phyloP scores from a whole-genome alignment of 2,329 filamentous ascomycete genomes.

The Arachnomyces sp. region DNA sequence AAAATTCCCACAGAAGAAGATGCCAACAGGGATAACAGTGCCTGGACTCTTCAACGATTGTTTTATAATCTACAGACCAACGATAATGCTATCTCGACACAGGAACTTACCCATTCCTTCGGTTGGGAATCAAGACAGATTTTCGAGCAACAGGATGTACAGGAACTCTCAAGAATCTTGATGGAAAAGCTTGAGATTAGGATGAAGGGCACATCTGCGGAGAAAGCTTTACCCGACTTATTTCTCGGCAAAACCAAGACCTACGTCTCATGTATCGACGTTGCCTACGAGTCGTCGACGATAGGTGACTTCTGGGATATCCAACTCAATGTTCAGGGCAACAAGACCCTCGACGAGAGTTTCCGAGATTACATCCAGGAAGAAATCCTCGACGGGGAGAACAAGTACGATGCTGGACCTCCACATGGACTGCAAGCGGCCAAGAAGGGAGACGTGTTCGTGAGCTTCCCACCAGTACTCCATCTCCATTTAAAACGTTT shows the following conservation, averaged over 20 bases:
- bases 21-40: conserved; percentile 73
- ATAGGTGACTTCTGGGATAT: conserved; percentile 99
- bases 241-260: conserved; percentile 98
- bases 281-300: conserved; percentile 91
- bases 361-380: conserved; percentile 96
- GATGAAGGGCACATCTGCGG: conserved; percentile 92
- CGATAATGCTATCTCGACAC: conserved; percentile 73
- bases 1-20: conserved; percentile 90
- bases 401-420: conserved; percentile 91
- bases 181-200: conserved; percentile 96
- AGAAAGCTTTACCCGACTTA: conserved; percentile 80
- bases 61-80: conserved; percentile 94
- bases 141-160: conserved; percentile 97
- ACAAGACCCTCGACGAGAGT: conserved; percentile 85
- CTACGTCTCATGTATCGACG: conserved; percentile 97
- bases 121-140: conserved; percentile 98
- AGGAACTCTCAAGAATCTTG: conserved; percentile 88
- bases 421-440: conserved; percentile 90
- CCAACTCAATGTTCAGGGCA: conserved; percentile 90
- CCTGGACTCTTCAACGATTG: conserved; percentile 83
- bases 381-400: conserved; percentile 94
- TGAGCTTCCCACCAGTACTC: conserved; percentile 85
- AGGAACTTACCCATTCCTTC: conserved; percentile 90
- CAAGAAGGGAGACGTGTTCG: conserved; percentile 96
- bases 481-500: conserved; percentile 96